Percentiles rank a stretch among this genome's conserved stretches.
phyloP scores from a whole-genome alignment of 176 grass and related monocot species.

The Aegilops umbellulata region DNA sequence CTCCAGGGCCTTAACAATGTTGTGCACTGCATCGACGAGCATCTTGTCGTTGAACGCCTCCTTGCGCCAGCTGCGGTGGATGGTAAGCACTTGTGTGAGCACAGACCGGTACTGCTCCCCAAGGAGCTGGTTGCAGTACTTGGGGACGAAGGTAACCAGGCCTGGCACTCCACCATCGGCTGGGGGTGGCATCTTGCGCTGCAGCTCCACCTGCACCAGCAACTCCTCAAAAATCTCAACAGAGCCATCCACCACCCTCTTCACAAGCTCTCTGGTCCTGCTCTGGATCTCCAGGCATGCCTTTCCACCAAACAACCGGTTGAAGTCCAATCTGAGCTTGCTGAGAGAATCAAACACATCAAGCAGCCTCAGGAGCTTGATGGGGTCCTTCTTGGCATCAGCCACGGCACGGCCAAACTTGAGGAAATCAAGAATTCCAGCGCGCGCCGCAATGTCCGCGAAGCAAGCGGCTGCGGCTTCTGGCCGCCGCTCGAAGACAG shows the following conservation, averaged over 20 bases:
- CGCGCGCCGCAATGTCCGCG: conserved; percentile 52
- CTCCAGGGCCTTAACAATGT: conserved; percentile 59
- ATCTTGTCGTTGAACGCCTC: conserved; percentile 56
- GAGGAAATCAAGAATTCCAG: conserved; percentile 66
- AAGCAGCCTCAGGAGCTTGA: conserved; percentile 68
- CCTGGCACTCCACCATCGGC: conserved; percentile 53
- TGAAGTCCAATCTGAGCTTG: conserved; percentile 69
- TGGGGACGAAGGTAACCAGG: conserved; percentile 59
- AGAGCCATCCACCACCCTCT: conserved; percentile 67
- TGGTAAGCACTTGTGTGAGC: conserved; percentile 64
- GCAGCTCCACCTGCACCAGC: conserved; percentile 74
- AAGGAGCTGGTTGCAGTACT: conserved; percentile 77
- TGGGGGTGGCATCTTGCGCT: conserved; percentile 49
- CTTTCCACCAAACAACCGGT: conserved; percentile 67
- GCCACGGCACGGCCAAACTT: conserved; percentile 49
- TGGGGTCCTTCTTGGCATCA: conserved; percentile 73
- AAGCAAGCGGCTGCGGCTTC: conserved; percentile 53
- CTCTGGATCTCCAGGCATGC: conserved; percentile 69
- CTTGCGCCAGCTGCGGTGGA: conserved; percentile 82
- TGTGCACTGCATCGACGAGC: conserved; percentile 47
- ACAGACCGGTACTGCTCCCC: conserved; percentile 46
- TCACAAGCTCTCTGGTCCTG: conserved; percentile 69
- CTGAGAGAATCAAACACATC: conserved; percentile 68
- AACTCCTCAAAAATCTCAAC: conserved; percentile 74
- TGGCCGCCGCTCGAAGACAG: conserved; percentile 39